Percentiles rank a stretch among this genome's conserved stretches.
Conservation (phyloP, 164 flowering plant species). For the Dillenia turbinata region DNA sequence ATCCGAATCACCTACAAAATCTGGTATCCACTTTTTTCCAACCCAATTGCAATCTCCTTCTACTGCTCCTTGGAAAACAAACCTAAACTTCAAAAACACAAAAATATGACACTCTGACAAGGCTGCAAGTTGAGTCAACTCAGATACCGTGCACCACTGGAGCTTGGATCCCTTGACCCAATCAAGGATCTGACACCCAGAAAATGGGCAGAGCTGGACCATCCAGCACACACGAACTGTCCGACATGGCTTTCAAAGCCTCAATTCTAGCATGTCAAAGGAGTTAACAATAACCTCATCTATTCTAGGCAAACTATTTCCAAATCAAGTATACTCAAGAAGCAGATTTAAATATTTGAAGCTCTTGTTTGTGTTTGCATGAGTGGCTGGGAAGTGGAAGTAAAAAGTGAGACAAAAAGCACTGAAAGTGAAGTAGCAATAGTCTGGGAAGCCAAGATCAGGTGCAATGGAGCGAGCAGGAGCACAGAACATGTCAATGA, state of each 20-base stretch:
- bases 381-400: too few species aligned
- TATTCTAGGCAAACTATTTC: constrained; percentile 1
- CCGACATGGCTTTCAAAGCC: constrained; percentile 6
- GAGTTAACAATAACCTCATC: constrained; percentile 22
- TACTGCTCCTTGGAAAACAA: constrained; percentile 25
- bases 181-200: not conserved
- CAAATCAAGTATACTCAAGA: too few species aligned
- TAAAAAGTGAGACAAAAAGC: too few species aligned
- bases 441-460: not conserved
- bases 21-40: constrained; percentile 35
- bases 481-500: too few species aligned
- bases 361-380: not conserved
- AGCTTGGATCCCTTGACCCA: not conserved
- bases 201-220: constrained; percentile 17
- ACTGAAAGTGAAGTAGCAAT: not conserved
- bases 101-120: constrained; percentile 30
- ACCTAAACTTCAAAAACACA: constrained; percentile 45
- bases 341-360: constrained; percentile 12
- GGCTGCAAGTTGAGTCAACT: constrained; percentile 42
- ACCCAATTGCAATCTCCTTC: constrained; percentile 36
- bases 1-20: constrained; percentile 48
- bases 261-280: constrained; percentile 15
- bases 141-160: constrained; percentile 15
- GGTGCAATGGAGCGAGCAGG: too few species aligned
- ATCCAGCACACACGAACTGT: constrained; percentile 14